Conservation (phyloP, 805 yeast species). For the Myxozyma nipponensis region DNA sequence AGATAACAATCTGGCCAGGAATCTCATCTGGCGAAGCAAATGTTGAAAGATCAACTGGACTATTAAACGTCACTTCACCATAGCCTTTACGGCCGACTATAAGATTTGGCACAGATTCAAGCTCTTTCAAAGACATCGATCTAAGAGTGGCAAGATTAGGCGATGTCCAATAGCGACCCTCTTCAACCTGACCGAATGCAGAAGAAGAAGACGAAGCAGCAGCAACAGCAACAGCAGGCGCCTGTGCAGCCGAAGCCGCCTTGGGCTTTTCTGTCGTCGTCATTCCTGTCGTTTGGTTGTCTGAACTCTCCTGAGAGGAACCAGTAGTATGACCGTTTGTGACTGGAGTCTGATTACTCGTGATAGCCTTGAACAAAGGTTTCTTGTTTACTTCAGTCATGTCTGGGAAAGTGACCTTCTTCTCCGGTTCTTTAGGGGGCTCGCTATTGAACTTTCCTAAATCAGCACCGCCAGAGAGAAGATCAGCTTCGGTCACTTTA, state of each 20-base stretch:
- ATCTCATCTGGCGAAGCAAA: slow-evolving; percentile 58
- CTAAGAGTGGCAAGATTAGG: slow-evolving; percentile 68
- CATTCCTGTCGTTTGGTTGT: not conserved
- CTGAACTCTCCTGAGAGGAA: not conserved
- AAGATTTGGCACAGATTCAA: slow-evolving; percentile 60
- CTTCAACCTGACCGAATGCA: slow-evolving; percentile 39
- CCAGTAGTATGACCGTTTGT: not conserved
- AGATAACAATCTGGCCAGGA: slow-evolving; percentile 60
- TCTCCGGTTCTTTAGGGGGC: slow-evolving; percentile 20
- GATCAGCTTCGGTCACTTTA: slow-evolving; percentile 28
- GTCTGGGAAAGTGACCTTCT: slow-evolving; percentile 22
- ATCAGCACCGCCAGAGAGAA: slow-evolving; percentile 23
- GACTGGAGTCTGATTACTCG: not conserved
- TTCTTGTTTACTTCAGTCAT: slow-evolving; percentile 3
- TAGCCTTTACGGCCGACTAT: slow-evolving; percentile 72
- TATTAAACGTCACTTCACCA: slow-evolving; percentile 72
- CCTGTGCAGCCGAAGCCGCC: not conserved
- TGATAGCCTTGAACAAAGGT: not conserved
- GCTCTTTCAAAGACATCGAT: slow-evolving; percentile 55
- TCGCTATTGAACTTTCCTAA: not conserved
- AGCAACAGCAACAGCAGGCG: not conserved
- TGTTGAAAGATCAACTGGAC: slow-evolving; percentile 79
- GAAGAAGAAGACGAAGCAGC: not conserved
- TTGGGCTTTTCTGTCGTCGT: not conserved
- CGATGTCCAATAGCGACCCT: slow-evolving; percentile 81